Base-by-base conservation (phyloP, 2,329 filamentous ascomycete species). In the Anthostomella pinea region DNA sequence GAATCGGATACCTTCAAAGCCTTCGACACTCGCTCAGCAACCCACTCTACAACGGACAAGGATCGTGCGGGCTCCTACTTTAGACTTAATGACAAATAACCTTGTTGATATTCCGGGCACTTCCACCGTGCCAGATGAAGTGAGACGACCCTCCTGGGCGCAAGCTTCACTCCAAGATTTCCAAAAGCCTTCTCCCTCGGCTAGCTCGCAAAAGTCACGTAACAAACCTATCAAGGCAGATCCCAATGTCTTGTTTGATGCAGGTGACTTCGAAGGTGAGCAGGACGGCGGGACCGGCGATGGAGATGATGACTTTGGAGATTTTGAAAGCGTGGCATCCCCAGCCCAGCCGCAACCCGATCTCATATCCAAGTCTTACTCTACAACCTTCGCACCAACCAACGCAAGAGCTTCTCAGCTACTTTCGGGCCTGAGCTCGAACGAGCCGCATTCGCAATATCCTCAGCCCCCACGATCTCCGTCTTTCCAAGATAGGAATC, bases 211-310 rank as follows among this genome's bases (percentile, higher is more conserved):
- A 31, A 50, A 37, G 6, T 37, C 49, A n/a, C 35, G 31, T 8
- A 39, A 34, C n/a, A 51, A 41, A 13, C 8, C 28, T 6, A 11
- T 24, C 5, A 50, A 49, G 23, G 43, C 55, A 2, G 63, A 77
- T 27, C 60, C 73, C 2, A 74, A 79, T 46, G 72, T 87, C 3
- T 64, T 87, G 3, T 87, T 87, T 55, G 82, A 87, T 58, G 81
- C 75, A 22, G 72, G 75, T 26, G 72, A 78, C 32, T 74, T 73
- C 46, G 70, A 53, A 5, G 64, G 64, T 8, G 67, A 64, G 6
- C 63, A 65, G n/a, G 56, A 51, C 14, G 49, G 48, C 6, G 67
- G 51, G 20, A 53, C 49, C 5, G 68, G 69, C 23, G 70, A 68
- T 11, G 70, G 74, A 15, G 72, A 73, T 30, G 74, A 74, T 20